Evolutionary conservation across 176 grass and related monocot species (phyloP).

Genomic region (Carex scoparia): DNA sequence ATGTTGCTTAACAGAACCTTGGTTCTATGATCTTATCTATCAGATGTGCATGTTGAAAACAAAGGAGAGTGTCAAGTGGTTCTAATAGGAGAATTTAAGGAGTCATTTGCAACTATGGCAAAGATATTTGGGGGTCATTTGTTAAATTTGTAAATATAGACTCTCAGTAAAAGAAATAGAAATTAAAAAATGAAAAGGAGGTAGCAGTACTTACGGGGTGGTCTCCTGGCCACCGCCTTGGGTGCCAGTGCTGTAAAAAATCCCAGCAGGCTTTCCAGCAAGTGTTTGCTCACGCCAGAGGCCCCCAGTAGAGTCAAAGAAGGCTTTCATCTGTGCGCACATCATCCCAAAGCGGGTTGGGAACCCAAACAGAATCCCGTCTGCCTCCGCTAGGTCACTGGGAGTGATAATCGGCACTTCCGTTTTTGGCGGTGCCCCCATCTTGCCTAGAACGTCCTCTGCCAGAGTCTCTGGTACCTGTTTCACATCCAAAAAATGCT

Average conservation of each 20-base stretch:
- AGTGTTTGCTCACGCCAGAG: slow-evolving; percentile 79
- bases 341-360: slow-evolving; percentile 97
- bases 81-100: neutral
- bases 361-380: slow-evolving; percentile 90
- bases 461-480: slow-evolving; percentile 79
- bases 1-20: neutral
- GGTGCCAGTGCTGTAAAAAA: slow-evolving; percentile 90
- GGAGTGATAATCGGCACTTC: slow-evolving; percentile 65
- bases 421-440: slow-evolving; percentile 66
- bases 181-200: neutral
- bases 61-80: neutral
- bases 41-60: neutral
- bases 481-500: neutral
- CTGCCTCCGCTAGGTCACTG: slow-evolving; percentile 64
- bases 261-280: slow-evolving; percentile 78
- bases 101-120: neutral
- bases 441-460: slow-evolving; percentile 77
- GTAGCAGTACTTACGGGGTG: slow-evolving; percentile 48
- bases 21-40: neutral
- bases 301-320: slow-evolving; percentile 77
- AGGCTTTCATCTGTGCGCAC: slow-evolving; percentile 82
- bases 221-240: slow-evolving; percentile 92
- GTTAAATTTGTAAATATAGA: neutral
- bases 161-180: neutral
- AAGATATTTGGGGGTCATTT: neutral